Conservation (phyloP, 2,329 filamentous ascomycete genomes). For the Hypoxylon sp. region DNA sequence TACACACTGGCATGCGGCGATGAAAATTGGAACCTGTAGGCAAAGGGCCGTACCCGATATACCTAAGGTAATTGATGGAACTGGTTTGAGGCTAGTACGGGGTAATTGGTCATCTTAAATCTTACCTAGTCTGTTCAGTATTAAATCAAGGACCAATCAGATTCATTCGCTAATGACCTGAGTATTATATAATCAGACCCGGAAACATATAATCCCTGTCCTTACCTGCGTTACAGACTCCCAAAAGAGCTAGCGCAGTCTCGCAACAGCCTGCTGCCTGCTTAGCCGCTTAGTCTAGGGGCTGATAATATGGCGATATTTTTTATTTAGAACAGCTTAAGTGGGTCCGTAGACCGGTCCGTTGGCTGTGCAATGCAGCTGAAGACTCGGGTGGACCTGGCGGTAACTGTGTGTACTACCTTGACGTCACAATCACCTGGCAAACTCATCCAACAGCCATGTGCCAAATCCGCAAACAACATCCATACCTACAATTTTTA, state of each 20-base stretch:
- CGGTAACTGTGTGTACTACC: background rate
- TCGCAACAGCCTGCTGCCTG: background rate
- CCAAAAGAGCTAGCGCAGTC: background rate
- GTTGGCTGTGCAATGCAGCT: slow-evolving; percentile 23
- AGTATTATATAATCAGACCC: background rate
- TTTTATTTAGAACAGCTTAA: slow-evolving; percentile 1
- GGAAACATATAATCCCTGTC: background rate
- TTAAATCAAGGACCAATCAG: slow-evolving; percentile 16
- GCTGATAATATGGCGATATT: background rate
- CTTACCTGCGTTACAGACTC: background rate
- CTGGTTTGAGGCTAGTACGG: slow-evolving; percentile 23
- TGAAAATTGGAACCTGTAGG: background rate
- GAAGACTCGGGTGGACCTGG: no score
- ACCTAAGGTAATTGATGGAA: background rate
- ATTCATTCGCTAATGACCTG: background rate
- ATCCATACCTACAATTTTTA: background rate
- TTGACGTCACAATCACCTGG: slow-evolving; percentile 1
- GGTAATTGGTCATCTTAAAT: slow-evolving; percentile 18
- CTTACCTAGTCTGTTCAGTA: background rate
- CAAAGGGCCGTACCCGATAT: background rate
- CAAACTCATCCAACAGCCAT: background rate
- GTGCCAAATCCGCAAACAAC: background rate
- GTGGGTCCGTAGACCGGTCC: background rate
- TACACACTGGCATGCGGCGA: background rate
- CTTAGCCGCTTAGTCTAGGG: background rate